Conservation (phyloP, 495 filamentous ascomycete species). For the Viridothelium virens region DNA sequence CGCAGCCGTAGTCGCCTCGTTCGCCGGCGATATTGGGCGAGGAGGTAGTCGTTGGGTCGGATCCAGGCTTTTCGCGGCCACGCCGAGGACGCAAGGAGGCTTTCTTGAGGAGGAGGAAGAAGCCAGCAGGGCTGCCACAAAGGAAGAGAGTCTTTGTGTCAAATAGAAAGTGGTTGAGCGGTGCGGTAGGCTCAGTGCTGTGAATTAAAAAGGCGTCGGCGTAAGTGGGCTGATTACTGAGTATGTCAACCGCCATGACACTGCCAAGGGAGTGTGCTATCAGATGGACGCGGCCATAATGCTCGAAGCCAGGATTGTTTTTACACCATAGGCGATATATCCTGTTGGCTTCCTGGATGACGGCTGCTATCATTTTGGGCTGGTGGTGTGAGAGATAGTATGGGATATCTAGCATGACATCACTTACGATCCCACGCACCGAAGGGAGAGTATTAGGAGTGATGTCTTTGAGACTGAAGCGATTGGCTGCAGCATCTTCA, state of each 20-base stretch:
- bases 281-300: slow-evolving; percentile 77
- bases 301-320: slow-evolving; percentile 80
- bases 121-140: slow-evolving; percentile 84
- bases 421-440: slow-evolving; percentile 81
- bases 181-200: slow-evolving; percentile 38
- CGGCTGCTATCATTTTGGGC: slow-evolving; percentile 82
- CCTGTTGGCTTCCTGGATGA: slow-evolving; percentile 86
- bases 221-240: slow-evolving; percentile 76
- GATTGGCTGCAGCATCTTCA: slow-evolving; percentile 47
- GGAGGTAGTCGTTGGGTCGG: slow-evolving; percentile 43
- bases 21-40: slow-evolving; percentile 59
- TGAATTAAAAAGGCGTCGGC: slow-evolving; percentile 46
- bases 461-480: slow-evolving; percentile 78
- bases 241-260: slow-evolving; percentile 84
- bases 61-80: slow-evolving; percentile 65
- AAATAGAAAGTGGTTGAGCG: slow-evolving; percentile 72
- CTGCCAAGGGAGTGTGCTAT: slow-evolving; percentile 90
- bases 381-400: slow-evolving; percentile 96
- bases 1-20: slow-evolving; percentile 72
- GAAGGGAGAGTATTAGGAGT: slow-evolving; percentile 84
- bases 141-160: slow-evolving; percentile 84
- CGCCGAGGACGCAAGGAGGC: slow-evolving; percentile 71
- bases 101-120: slow-evolving; percentile 85
- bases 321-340: slow-evolving; percentile 88
- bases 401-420: slow-evolving; percentile 96